Evolutionary conservation across 176 grass and related monocot species (phyloP).

Genomic region (Panicum miliaceum): DNA sequence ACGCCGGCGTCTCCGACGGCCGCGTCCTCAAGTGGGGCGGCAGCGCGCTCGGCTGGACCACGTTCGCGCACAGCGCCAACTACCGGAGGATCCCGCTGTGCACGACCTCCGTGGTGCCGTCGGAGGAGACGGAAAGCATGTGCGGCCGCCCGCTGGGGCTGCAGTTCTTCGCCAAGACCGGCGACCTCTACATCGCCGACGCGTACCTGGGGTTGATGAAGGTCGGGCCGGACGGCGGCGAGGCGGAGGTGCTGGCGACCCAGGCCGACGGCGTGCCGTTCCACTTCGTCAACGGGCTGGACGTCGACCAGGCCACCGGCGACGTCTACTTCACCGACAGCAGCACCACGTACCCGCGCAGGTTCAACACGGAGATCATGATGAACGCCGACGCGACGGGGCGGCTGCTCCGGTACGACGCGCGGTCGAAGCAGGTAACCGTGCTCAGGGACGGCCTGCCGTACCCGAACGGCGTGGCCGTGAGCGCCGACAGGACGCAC

Average conservation of each 20-base stretch:
- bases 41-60: slow-evolving; percentile 33
- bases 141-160: slow-evolving; percentile 66
- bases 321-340: slow-evolving; percentile 73
- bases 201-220: slow-evolving; percentile 56
- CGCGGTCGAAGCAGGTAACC: not conserved
- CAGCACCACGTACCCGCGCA: slow-evolving; percentile 47
- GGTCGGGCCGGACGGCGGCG: slow-evolving; percentile 53
- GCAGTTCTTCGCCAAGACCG: slow-evolving; percentile 54
- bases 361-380: slow-evolving; percentile 41
- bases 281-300: slow-evolving; percentile 62
- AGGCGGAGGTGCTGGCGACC: slow-evolving; percentile 38
- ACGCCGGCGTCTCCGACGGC: slow-evolving; percentile 69
- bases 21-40: slow-evolving; percentile 64
- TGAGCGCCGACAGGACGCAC: slow-evolving; percentile 17
- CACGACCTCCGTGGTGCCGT: not conserved
- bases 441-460: slow-evolving; percentile 10
- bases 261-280: slow-evolving; percentile 54
- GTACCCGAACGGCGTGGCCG: slow-evolving; percentile 33
- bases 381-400: slow-evolving; percentile 46
- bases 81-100: slow-evolving; percentile 7
- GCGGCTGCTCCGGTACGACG: slow-evolving; percentile 53
- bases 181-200: slow-evolving; percentile 69
- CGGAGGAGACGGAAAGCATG: slow-evolving; percentile 46
- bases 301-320: slow-evolving; percentile 66
- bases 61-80: slow-evolving; percentile 55